phyloP scores from a whole-genome alignment of 2,329 filamentous ascomycete genomes.

The Aspergillus latus region DNA sequence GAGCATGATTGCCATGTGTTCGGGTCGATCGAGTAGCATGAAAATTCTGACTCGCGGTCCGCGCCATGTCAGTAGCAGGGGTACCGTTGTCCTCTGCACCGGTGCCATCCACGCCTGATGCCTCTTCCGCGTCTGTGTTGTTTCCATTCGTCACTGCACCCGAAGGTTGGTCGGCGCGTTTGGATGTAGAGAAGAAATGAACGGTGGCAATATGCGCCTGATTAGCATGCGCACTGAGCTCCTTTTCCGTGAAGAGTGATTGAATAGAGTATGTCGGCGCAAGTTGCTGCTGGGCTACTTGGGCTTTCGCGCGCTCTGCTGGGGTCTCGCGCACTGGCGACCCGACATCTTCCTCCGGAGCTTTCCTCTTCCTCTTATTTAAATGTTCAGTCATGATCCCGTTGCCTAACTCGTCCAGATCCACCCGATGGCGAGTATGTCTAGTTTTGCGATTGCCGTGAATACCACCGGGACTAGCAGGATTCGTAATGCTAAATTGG shows the following conservation, averaged over 20 bases:
- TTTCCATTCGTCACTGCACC: slow-evolving; percentile 41
- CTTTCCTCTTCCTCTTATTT: slow-evolving; percentile 60
- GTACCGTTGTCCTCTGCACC: slow-evolving; percentile 45
- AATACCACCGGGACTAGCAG: slow-evolving; percentile 61
- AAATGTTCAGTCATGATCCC: slow-evolving; percentile 49
- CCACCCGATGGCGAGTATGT: slow-evolving; percentile 59
- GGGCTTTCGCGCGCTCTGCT: slow-evolving; percentile 55
- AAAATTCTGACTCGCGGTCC: slow-evolving; percentile 58
- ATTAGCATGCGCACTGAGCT: slow-evolving; percentile 62
- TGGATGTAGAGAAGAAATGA: slow-evolving; percentile 59
- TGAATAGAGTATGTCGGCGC: slow-evolving; percentile 62
- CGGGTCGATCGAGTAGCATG: slow-evolving; percentile 56
- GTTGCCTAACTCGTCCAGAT: slow-evolving; percentile 53
- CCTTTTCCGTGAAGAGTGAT: slow-evolving; percentile 66
- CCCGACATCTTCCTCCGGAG: slow-evolving; percentile 57
- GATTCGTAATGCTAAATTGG: slow-evolving; percentile 65
- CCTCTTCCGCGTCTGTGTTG: slow-evolving; percentile 43
- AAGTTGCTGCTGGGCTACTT: slow-evolving; percentile 57
- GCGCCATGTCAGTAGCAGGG: slow-evolving; percentile 58
- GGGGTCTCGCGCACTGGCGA: slow-evolving; percentile 57
- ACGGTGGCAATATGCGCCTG: slow-evolving; percentile 60
- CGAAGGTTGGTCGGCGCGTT: slow-evolving; percentile 42
- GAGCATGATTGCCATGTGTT: slow-evolving; percentile 53
- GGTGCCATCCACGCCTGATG: slow-evolving; percentile 35
- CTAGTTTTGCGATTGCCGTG: slow-evolving; percentile 63